Conservation (phyloP, 2,329 filamentous ascomycete genomes). For the Orbilia oligospora region DNA sequence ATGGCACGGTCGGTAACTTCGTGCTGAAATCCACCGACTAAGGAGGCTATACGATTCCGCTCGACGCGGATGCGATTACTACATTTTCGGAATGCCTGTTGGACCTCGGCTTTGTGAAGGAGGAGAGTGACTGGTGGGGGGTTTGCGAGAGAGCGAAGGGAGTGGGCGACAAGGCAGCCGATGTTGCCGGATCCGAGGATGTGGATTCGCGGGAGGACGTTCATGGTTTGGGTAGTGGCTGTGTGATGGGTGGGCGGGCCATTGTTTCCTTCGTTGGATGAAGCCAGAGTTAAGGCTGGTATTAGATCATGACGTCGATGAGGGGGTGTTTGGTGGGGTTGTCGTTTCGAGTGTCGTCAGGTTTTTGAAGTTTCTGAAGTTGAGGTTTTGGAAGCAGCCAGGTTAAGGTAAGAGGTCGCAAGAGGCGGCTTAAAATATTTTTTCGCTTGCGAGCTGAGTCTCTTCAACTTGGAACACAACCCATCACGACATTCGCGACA, state of each 20-base stretch:
- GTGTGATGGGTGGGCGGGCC: slow-evolving; percentile 63
- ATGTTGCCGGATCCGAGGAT: slow-evolving; percentile 86
- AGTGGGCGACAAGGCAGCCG: slow-evolving; percentile 82
- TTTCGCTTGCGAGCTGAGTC: slow-evolving; percentile 32
- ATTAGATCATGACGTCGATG: slow-evolving; percentile 21
- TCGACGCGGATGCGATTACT: slow-evolving; percentile 69
- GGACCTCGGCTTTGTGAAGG: slow-evolving; percentile 75
- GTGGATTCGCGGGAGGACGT: slow-evolving; percentile 73
- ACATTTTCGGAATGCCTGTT: slow-evolving; percentile 70
- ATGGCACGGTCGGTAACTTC: slow-evolving; percentile 61
- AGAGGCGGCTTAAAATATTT: slow-evolving; percentile 55
- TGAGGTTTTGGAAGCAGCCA: slow-evolving; percentile 12
- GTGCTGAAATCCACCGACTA: slow-evolving; percentile 63
- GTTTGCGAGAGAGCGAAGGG: slow-evolving; percentile 74
- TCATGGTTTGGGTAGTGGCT: slow-evolving; percentile 65
- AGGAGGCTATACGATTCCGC: slow-evolving; percentile 67
- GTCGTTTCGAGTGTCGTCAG: not conserved
- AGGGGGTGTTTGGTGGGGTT: not conserved
- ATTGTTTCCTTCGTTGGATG: slow-evolving; percentile 66
- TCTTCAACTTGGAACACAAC: not conserved
- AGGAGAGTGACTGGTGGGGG: slow-evolving; percentile 84
- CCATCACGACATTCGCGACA: slow-evolving; percentile 19
- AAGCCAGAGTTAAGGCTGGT: slow-evolving; percentile 7
- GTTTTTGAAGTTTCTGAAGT: not conserved
- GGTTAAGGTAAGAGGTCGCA: slow-evolving; percentile 14